Evolutionary conservation across 768 basidiomycete genomes (phyloP).

Genomic region (Suillus plorans): DNA sequence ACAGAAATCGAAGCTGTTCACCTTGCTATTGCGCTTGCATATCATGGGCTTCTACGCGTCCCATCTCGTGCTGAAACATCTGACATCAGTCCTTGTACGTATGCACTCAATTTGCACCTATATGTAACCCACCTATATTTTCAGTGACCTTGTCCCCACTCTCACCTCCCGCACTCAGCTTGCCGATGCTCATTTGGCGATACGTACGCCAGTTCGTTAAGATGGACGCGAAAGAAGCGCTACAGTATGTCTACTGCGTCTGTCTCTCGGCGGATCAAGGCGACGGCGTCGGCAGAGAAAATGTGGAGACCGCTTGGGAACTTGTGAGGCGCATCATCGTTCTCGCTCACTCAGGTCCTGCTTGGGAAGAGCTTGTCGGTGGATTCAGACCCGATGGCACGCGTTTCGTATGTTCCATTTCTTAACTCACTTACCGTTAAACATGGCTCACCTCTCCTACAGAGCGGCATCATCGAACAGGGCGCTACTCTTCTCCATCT

Average conservation of each 20-base stretch:
- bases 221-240: constrained; percentile 89
- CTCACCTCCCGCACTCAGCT: constrained; percentile 70
- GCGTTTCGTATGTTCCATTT: constrained; percentile 64
- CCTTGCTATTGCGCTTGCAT: constrained; percentile 86
- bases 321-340: constrained; percentile 78
- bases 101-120: neutral
- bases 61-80: constrained; percentile 80
- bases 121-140: neutral
- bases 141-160: constrained; percentile 70
- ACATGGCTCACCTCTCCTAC: constrained; percentile 8
- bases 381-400: constrained; percentile 88
- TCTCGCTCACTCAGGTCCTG: constrained; percentile 71
- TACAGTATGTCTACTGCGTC: constrained; percentile 93
- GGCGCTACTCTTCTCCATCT: constrained; percentile 76
- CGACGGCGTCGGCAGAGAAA: constrained; percentile 74
- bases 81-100: constrained; percentile 79
- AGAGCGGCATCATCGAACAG: constrained; percentile 90
- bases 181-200: constrained; percentile 86
- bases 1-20: constrained; percentile 94
- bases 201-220: constrained; percentile 92
- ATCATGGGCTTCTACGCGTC: constrained; percentile 88
- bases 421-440: neutral
- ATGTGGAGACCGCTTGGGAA: constrained; percentile 80
- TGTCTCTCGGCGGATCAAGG: constrained; percentile 75
- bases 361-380: constrained; percentile 94